phyloP scores from a whole-genome alignment of 208 protist species.

The Strigomonas galati region DNA sequence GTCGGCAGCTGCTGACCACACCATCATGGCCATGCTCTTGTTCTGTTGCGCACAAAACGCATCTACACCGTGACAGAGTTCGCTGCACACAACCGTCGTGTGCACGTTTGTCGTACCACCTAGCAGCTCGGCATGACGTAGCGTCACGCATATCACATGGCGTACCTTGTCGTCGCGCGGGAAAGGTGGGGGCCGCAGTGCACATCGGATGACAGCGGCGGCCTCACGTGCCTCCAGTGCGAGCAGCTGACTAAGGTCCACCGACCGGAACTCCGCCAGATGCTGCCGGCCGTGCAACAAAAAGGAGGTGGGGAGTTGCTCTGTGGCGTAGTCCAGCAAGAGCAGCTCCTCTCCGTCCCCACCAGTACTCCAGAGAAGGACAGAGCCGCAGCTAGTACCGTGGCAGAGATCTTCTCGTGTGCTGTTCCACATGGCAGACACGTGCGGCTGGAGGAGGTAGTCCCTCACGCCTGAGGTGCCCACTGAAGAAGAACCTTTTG shows the following conservation, averaged over 20 bases:
- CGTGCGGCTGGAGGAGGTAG: not conserved
- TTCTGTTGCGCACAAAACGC: no score
- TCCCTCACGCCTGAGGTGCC: not conserved
- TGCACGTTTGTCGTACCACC: no score
- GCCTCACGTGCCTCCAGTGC: constrained; percentile 46
- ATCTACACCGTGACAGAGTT: no score
- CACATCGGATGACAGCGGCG: constrained; percentile 26
- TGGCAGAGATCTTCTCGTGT: not conserved
- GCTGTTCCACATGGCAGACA: not conserved
- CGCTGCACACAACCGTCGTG: no score
- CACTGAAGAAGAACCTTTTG: not conserved
- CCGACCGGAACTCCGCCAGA: constrained; percentile 29
- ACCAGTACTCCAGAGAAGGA: not conserved
- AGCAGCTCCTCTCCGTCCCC: constrained; percentile 2
- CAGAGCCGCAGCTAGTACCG: no score
- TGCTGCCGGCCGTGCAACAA: constrained; percentile 5
- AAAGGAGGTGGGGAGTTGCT: not conserved
- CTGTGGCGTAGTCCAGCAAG: not conserved
- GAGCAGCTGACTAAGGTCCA: constrained; percentile 44
- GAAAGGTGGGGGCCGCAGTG: constrained; percentile 23
- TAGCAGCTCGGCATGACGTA: no score
- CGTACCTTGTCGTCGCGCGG: not conserved
- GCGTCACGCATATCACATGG: no score
- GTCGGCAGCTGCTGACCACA: no score
- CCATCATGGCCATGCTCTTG: no score